A percentile compares a stretch with the other conserved stretches of the same genome.
Evolutionary conservation across 768 basidiomycete genomes (phyloP).

Genomic region (Podaxis carcinomalis): DNA sequence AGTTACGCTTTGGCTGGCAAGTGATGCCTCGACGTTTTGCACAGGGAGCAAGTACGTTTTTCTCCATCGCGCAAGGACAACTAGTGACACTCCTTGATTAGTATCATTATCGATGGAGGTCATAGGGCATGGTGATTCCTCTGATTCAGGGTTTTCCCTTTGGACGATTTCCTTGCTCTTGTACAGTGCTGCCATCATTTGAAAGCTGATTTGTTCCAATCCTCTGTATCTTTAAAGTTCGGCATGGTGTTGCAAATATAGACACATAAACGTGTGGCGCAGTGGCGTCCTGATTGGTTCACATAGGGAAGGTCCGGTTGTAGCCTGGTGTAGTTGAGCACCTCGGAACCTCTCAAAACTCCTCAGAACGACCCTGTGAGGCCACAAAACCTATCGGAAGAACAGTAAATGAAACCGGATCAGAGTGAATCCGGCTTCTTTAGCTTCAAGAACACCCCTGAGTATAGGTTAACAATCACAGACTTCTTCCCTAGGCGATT

Average conservation of each 20-base stretch:
- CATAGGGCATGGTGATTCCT: slow-evolving; percentile 18
- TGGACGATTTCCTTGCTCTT: too few relatives aligned
- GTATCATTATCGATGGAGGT: slow-evolving; percentile 21
- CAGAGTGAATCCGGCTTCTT: neutral
- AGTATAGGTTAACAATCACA: too few relatives aligned
- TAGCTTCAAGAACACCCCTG: too few relatives aligned
- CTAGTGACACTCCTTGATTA: neutral
- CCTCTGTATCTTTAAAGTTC: neutral
- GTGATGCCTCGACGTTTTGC: slow-evolving; percentile 65
- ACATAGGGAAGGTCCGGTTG: too few relatives aligned
- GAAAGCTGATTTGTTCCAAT: neutral
- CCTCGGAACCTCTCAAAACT: neutral
- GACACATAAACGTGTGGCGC: too few relatives aligned
- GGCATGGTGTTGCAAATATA: too few relatives aligned
- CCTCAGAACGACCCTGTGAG: neutral
- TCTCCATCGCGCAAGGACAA: neutral
- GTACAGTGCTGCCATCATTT: neutral
- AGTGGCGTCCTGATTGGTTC: too few relatives aligned
- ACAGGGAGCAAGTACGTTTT: slow-evolving; percentile 63
- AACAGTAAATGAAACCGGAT: neutral
- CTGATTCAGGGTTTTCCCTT: too few relatives aligned
- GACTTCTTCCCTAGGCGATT: too few relatives aligned
- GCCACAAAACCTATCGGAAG: neutral
- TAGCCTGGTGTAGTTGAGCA: too few relatives aligned
- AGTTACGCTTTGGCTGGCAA: slow-evolving; percentile 62